Evolutionary conservation across 2,329 filamentous ascomycete genomes (phyloP).

Genomic region (Colletotrichum magnum): DNA sequence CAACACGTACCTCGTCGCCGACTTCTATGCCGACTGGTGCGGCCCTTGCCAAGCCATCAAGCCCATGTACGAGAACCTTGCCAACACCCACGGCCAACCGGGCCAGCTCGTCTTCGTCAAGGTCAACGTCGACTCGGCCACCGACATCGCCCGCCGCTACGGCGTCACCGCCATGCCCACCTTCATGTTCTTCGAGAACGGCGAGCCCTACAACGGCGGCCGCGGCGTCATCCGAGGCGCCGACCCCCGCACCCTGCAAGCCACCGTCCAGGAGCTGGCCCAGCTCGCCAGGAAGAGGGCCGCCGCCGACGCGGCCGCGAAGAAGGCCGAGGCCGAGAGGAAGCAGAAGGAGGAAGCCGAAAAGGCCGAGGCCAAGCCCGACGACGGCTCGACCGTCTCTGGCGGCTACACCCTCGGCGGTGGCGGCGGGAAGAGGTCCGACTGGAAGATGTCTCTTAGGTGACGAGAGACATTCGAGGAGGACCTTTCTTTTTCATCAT

Average conservation of each 20-base stretch:
- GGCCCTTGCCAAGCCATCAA: conserved; percentile 73
- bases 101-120: conserved; percentile 68
- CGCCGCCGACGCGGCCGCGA: conserved; percentile 47
- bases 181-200: conserved; percentile 72
- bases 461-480: neutral
- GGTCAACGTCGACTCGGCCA: conserved; percentile 70
- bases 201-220: conserved; percentile 61
- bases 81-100: conserved; percentile 52
- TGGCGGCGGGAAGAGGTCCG: conserved; percentile 34
- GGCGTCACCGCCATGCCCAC: conserved; percentile 70
- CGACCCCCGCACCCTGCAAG: conserved; percentile 40
- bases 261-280: conserved; percentile 32
- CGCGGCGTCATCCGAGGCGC: conserved; percentile 49
- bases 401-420: conserved; percentile 40
- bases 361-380: conserved; percentile 18
- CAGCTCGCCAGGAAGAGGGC: conserved; percentile 45
- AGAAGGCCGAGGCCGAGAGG: conserved; percentile 44
- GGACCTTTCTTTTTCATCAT: conserved; percentile 13
- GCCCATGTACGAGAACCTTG: conserved; percentile 66
- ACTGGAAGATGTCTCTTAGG: conserved; percentile 44
- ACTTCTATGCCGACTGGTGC: conserved; percentile 74
- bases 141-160: conserved; percentile 64
- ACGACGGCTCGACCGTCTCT: conserved; percentile 39
- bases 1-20: conserved; percentile 67
- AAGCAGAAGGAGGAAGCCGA: conserved; percentile 21